Evolutionary conservation across 441 rosid genomes (phyloP), one percentile per base, ranked within the genome.

Genomic region (Isatis lusitanica): DNA sequence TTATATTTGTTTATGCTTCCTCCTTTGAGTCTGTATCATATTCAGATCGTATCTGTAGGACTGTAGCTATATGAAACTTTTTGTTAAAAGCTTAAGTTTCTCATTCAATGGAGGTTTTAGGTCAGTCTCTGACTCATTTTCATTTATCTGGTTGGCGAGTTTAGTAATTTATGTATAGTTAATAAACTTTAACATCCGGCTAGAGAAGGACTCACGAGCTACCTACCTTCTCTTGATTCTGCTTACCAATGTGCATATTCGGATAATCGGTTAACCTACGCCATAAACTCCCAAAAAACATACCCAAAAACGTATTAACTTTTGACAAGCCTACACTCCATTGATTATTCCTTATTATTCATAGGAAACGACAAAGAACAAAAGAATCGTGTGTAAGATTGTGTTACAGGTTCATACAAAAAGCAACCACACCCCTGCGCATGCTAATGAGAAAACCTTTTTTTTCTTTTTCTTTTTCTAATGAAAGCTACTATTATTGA

Each of bases 1-100:
- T 61, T 39, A 2, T 74, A 31, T 65, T 65, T 53, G 42, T n/a
- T 12, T 58, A 3, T 66, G 77, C 46, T 39, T 58, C 51, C 35
- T 46, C 6, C 24, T 35, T 53, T 21, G 53, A 61, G 73, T 74
- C 73, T 74, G 78, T 66, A 74, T 74, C 73, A 66, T 74, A 74
- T 38, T 66, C 18, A 40, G 73, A 66, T 50, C 30, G 67, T 74
- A 43, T 50, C 47, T 74, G 53, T 59, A 67, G 56, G 35, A 40
- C 47, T 74, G 53, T 59, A 67, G 56, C 63, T 74, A 39, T 47
- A 39, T 74, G 61, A 73, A 58, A 44, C 53, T 24, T 21, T 21
- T 21, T 21, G 24, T 21, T 21, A 21, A 21, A 21, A 21, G 24
- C 1, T 18, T 66, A 10, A 38, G 60, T 39, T 38, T 28, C 18